phyloP scores from a whole-genome alignment of 2,329 filamentous ascomycete species.

The Pseudopithomyces maydicus region DNA sequence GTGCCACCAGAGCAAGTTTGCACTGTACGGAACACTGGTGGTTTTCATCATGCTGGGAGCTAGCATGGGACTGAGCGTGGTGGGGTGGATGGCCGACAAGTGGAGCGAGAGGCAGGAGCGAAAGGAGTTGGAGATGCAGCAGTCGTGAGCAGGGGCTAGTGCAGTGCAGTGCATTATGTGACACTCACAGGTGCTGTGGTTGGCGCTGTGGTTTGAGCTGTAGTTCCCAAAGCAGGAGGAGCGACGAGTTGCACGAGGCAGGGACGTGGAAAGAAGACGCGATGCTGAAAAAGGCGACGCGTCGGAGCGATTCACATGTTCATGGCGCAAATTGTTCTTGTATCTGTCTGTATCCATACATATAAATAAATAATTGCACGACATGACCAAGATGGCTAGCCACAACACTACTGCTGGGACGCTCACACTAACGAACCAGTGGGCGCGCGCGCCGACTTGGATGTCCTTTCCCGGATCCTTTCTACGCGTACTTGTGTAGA shows the following conservation, averaged over 20 bases:
- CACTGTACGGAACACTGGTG: slow-evolving; percentile 50
- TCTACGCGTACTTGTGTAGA: too few relatives aligned
- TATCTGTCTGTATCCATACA: neutral
- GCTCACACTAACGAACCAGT: too few relatives aligned
- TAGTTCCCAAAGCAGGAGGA: neutral
- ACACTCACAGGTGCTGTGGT: too few relatives aligned
- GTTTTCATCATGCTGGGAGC: slow-evolving; percentile 46
- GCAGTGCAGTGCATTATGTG: too few relatives aligned
- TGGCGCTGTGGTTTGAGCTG: too few relatives aligned
- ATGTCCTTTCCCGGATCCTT: too few relatives aligned
- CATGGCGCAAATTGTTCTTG: too few relatives aligned
- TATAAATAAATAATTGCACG: slow-evolving; percentile 1
- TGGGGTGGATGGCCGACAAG: slow-evolving; percentile 46
- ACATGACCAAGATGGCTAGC: neutral
- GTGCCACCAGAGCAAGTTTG: slow-evolving; percentile 52
- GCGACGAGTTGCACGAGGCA: neutral
- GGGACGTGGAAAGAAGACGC: neutral
- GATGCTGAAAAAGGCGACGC: too few relatives aligned
- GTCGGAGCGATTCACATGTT: too few relatives aligned
- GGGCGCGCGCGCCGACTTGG: too few relatives aligned
- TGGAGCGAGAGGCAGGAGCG: slow-evolving; percentile 36
- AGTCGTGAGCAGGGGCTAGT: slow-evolving; percentile 13
- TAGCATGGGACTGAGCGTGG: slow-evolving; percentile 37
- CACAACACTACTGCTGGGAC: too few relatives aligned
- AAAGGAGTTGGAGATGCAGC: slow-evolving; percentile 38